Conservation (phyloP, 768 basidiomycete species). For the Boletus rubropictus region DNA sequence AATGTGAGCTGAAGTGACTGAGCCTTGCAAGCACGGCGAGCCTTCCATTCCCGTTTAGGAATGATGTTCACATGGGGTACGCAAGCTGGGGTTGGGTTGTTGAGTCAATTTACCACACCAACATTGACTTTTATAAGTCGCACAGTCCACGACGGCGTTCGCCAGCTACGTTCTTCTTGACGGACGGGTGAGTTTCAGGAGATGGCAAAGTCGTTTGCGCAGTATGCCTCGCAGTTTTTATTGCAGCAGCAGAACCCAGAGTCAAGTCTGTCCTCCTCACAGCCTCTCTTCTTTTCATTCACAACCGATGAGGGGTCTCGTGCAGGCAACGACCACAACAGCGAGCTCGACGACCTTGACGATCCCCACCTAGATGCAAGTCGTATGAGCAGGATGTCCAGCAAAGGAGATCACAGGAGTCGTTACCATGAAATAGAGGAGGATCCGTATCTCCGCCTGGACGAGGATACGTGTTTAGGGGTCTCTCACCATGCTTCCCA, state of each 20-base stretch:
- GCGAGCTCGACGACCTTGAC: slow-evolving; percentile 64
- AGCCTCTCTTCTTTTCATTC: slow-evolving; percentile 87
- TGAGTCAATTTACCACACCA: slow-evolving; percentile 15
- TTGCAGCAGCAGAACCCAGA: slow-evolving; percentile 50
- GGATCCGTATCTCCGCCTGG: slow-evolving; percentile 73
- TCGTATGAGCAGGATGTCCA: slow-evolving; percentile 30
- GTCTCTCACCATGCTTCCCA: slow-evolving; percentile 32
- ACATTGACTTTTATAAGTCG: slow-evolving; percentile 10
- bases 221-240: slow-evolving; percentile 79
- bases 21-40: background rate
- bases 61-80: slow-evolving; percentile 20
- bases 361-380: slow-evolving; percentile 63
- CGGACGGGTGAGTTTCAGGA: slow-evolving; percentile 17
- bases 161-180: slow-evolving; percentile 12
- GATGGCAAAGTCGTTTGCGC: slow-evolving; percentile 70
- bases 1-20: background rate
- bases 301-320: slow-evolving; percentile 65
- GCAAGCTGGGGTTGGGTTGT: slow-evolving; percentile 20
- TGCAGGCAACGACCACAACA: slow-evolving; percentile 41
- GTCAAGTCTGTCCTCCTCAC: slow-evolving; percentile 53
- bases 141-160: slow-evolving; percentile 10
- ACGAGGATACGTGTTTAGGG: slow-evolving; percentile 49
- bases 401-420: slow-evolving; percentile 26
- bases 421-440: slow-evolving; percentile 42
- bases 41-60: slow-evolving; percentile 6